phyloP scores from a whole-genome alignment of 257 asterid species.

The Hygrophila difformis region DNA sequence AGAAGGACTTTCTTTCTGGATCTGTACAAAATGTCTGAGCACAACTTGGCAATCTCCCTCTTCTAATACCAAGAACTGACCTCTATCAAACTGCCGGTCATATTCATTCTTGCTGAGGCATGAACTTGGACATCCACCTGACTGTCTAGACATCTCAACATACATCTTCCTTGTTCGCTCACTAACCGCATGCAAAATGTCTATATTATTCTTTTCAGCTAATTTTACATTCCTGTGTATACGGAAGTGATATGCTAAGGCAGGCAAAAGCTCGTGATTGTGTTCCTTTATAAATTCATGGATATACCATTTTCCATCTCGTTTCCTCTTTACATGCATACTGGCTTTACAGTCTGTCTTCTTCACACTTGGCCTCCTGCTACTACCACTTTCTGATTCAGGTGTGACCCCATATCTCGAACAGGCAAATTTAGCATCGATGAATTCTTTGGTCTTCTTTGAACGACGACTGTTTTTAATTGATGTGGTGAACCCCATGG shows the following conservation, averaged over 20 bases:
- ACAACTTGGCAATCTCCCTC: slow-evolving; percentile 86
- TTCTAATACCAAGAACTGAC: slow-evolving; percentile 56
- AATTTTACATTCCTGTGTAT: slow-evolving; percentile 80
- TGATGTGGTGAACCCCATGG: slow-evolving; percentile 98
- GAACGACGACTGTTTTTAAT: slow-evolving; percentile 96
- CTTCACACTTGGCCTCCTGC: slow-evolving; percentile 71
- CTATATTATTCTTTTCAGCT: slow-evolving; percentile 85
- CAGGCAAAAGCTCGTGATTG: slow-evolving; percentile 95
- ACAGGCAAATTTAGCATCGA: slow-evolving; percentile 93
- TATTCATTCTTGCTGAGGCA: slow-evolving; percentile 35
- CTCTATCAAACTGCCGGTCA: slow-evolving; percentile 50
- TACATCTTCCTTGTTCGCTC: slow-evolving; percentile 92
- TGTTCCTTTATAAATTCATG: slow-evolving; percentile 88
- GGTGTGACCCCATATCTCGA: slow-evolving; percentile 93
- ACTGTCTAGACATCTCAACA: slow-evolving; percentile 89
- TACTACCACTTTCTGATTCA: slow-evolving; percentile 67
- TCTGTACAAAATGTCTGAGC: slow-evolving; percentile 68
- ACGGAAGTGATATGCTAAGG: slow-evolving; percentile 88
- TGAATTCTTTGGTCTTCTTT: slow-evolving; percentile 88
- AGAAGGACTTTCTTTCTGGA: slow-evolving; percentile 63
- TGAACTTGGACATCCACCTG: slow-evolving; percentile 33
- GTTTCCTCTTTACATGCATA: slow-evolving; percentile 88
- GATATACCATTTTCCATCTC: slow-evolving; percentile 90
- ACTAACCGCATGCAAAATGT: slow-evolving; percentile 87
- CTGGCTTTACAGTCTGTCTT: slow-evolving; percentile 96